Conservation (phyloP, 371 early-diverging fungal genomes). For the Mucor sp. region DNA sequence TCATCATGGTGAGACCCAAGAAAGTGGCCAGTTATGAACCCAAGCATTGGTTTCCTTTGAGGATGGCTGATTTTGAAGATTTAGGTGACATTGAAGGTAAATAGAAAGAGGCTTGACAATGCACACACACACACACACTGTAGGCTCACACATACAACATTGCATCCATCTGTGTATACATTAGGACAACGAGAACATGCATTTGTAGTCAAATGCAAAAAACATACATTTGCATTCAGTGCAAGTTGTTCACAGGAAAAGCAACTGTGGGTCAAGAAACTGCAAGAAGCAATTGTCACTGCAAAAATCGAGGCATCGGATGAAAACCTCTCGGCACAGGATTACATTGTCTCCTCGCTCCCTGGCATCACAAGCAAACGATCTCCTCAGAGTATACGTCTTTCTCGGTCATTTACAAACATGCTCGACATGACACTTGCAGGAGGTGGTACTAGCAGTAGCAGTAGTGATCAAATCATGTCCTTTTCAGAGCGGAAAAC, state of each 20-base stretch:
- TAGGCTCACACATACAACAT: not conserved
- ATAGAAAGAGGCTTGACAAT: not conserved
- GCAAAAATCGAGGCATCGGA: slow-evolving; percentile 20
- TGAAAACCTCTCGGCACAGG: slow-evolving; percentile 12
- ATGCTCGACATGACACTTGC: slow-evolving; percentile 16
- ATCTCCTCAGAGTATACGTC: slow-evolving; percentile 18
- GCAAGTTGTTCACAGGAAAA: slow-evolving; percentile 52
- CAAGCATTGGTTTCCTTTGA: slow-evolving; percentile 61
- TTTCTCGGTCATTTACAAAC: slow-evolving; percentile 36
- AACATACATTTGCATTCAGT: slow-evolving; percentile 47
- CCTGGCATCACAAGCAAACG: slow-evolving; percentile 25
- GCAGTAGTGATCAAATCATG: not conserved
- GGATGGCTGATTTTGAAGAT: slow-evolving; percentile 49
- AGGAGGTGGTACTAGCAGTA: not conserved
- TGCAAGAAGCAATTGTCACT: slow-evolving; percentile 33
- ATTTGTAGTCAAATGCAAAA: slow-evolving; percentile 43
- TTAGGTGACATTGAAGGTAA: slow-evolving; percentile 43
- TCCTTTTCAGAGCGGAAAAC: not conserved
- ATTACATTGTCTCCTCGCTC: slow-evolving; percentile 35
- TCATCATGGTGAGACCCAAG: slow-evolving; percentile 58
- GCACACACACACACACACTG: not conserved
- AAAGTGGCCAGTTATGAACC: slow-evolving; percentile 56
- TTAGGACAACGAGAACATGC: slow-evolving; percentile 37
- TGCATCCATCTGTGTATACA: not conserved
- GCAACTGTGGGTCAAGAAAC: slow-evolving; percentile 39